Base-by-base conservation (phyloP, 352 stramenopile species). In the Albugo laibachii region DNA sequence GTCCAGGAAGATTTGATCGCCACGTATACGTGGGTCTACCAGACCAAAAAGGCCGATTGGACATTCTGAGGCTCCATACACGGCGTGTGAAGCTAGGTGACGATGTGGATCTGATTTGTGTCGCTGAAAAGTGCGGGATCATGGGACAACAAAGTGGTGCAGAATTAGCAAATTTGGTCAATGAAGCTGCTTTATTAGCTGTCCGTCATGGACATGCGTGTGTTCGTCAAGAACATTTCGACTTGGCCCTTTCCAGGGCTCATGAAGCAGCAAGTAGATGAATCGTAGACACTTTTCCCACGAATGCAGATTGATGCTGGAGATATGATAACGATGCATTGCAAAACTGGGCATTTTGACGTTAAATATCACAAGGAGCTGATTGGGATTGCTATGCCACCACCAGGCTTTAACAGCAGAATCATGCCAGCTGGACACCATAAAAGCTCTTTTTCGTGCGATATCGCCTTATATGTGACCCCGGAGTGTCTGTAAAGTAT, bases 11-110 rank as follows among this genome's bases (percentile, higher is more conserved):
- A 50, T 97, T 98, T 53, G 94, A 98, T 54, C 80, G 92, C 18
- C 92, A 96, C 59, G 85, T 98, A 18, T 94, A 93, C 43, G 92
- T 98, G 5, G 88, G 95, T 24, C 59, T 97, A 8, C 91, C 93
- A 0, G 86, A 98, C 58, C 70, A 76, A 41, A 83, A 83, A 34
- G 91, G 89, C 10, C 81, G 92, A 20, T 80, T 87, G 18, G 72
- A 68, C 20, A 87, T 91, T 48, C 49, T 91, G 20, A 57, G 66
- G 13, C 71, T 88, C 3, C 75, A 87, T 42, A 66, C 56, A 35
- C 73, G 74, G 34, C 63, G 62, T 21, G 71, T 87, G 13, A 61
- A 65, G 5, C 52, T 86, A 0, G 38, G 16, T 8, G 61, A 55
- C 1, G 58, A 77, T 24, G 70, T 88, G 14, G 55, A 80, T 42